phyloP scores from a whole-genome alignment of 176 grass and related monocot species.

The Poa pratensis region DNA sequence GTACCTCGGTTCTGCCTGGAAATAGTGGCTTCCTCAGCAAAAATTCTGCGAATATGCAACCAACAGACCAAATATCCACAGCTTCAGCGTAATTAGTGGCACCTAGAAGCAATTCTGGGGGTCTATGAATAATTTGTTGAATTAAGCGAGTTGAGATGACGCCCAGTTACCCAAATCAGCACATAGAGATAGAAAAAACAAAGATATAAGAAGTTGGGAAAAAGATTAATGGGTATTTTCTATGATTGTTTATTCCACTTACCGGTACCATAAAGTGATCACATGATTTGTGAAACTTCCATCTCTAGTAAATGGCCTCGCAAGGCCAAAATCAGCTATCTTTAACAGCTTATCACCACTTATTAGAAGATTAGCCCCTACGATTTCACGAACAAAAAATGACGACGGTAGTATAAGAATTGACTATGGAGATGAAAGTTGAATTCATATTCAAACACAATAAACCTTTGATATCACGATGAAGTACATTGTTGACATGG shows the following conservation, averaged over 20 bases:
- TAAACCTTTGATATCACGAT: constrained; percentile 87
- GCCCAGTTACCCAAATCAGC: constrained; percentile 15
- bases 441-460: constrained; percentile 34
- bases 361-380: constrained; percentile 83
- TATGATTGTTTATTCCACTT: constrained; percentile 23
- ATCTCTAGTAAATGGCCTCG: constrained; percentile 76
- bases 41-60: constrained; percentile 86
- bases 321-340: constrained; percentile 85
- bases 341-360: constrained; percentile 73
- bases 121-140: constrained; percentile 46
- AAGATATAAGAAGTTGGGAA: constrained; percentile 13
- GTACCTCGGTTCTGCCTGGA: constrained; percentile 75
- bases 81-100: constrained; percentile 77
- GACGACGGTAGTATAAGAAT: constrained; percentile 19
- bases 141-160: not conserved
- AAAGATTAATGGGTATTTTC: not conserved
- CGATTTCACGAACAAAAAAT: constrained; percentile 22
- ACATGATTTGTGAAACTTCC: constrained; percentile 84
- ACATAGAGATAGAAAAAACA: constrained; percentile 30
- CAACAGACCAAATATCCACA: constrained; percentile 90
- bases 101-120: constrained; percentile 80
- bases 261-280: constrained; percentile 88
- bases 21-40: constrained; percentile 74
- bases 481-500: constrained; percentile 80
- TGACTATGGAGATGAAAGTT: constrained; percentile 8